Base-by-base conservation (phyloP, 257 asterid species). In the Nicotiana knightiana region DNA sequence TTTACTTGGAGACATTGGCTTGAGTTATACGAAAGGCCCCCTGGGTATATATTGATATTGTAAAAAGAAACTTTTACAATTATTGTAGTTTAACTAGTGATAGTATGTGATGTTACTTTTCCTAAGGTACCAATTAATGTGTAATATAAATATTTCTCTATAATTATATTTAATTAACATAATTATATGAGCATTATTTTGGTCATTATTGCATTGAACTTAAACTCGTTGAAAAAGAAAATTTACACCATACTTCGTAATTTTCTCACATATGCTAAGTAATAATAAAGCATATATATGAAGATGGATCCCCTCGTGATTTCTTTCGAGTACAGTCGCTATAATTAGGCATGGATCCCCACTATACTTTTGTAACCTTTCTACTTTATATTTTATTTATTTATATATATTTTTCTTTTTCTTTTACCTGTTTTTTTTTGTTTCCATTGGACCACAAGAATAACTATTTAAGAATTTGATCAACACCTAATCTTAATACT, bases 311-410 rank as follows among this genome's bases (percentile, higher is more conserved):
- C 73, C 26, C 65, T 66, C 33, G 48, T 75, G 64, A 46, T 76
- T 51, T 76, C 84, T 13, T 73, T 37, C 59, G 21, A 51, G 77
- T 81, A 66, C 4, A 24, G 76, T 58, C 57, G 17, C 26, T 55
- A 21, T 18, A 35, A 24, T 71, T 71, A 77, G 53, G 65, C 35
- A 7, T 65, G 62, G 33, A 65, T 73, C 79, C 62, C 79, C 79
- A 73, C 79, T 15, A 48, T 73, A 15, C 79, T 73, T 73, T 73
- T 51, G 63, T 73, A 26, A 48, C 79, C 63, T 73, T 73, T 73
- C 62, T 73, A 48, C 79, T 51, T 73, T 26, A 73, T 73, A 53
- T 51, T 51, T 51, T 51, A 2, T 24, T 73, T 48, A 48, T 11
- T 10, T 11, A 13, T 33, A 15, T 12, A 12, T 11, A 6, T 32